A percentile compares a stretch with the other conserved stretches of the same genome.
Conservation (phyloP, 73 alveolate species). For the Paraurostyla sp. region DNA sequence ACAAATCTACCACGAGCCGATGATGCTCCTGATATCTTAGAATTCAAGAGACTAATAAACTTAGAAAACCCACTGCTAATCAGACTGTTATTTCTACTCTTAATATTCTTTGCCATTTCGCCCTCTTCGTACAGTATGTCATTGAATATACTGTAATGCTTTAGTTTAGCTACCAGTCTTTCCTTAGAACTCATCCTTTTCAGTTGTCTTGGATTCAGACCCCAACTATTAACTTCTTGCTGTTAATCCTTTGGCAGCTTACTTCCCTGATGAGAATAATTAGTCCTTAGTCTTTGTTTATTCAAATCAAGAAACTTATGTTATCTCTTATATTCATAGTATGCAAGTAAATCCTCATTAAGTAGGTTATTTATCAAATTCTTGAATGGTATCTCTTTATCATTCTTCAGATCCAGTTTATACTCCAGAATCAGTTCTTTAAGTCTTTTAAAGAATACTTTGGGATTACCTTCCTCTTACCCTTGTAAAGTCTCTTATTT, state of each 20-base stretch:
- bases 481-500: neutral
- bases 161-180: neutral
- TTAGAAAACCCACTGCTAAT: neutral
- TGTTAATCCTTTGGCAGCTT: no score
- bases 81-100: neutral
- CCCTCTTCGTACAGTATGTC: slow-evolving; percentile 6
- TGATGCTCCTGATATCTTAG: no score
- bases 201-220: no score
- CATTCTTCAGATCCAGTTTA: neutral
- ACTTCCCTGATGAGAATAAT: no score
- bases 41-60: no score
- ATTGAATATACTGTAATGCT: neutral
- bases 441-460: neutral
- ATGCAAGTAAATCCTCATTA: slow-evolving; percentile 21
- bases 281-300: neutral
- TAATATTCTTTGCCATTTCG: neutral
- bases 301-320: neutral
- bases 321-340: slow-evolving; percentile 1
- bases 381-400: slow-evolving; percentile 3
- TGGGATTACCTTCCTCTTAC: neutral
- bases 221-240: no score
- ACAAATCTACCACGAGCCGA: no score
- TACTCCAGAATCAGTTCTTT: neutral
- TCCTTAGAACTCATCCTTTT: neutral
- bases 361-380: neutral